Conservation (phyloP, 306 rosid genomes). For the Luffa aegyptiaca region DNA sequence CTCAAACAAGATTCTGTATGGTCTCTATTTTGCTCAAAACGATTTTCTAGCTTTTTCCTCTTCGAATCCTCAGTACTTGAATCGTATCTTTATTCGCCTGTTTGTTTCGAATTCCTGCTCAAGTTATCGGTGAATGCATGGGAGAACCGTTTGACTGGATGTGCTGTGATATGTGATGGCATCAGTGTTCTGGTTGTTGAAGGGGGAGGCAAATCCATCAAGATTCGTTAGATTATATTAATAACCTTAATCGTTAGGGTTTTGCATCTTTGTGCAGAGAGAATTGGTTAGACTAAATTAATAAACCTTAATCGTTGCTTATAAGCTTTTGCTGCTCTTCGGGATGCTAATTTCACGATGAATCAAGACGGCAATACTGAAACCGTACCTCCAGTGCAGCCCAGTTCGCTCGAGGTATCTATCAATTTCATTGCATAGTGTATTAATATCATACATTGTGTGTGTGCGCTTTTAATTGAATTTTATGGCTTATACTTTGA, state of each 20-base stretch:
- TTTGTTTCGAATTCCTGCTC: not conserved
- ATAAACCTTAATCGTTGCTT: slow-evolving; percentile 7
- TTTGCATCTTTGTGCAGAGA: not conserved
- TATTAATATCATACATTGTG: not conserved
- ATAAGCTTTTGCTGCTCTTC: slow-evolving; percentile 5
- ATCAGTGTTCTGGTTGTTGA: slow-evolving; percentile 74
- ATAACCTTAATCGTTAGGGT: not conserved
- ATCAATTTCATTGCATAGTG: not conserved
- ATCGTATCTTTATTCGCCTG: not conserved
- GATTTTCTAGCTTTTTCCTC: not conserved
- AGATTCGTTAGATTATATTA: slow-evolving; percentile 11
- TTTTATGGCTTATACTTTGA: not conserved
- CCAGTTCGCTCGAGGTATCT: slow-evolving; percentile 62
- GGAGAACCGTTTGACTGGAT: slow-evolving; percentile 80
- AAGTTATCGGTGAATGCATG: slow-evolving; percentile 47
- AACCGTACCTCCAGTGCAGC: slow-evolving; percentile 45
- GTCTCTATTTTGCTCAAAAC: not conserved
- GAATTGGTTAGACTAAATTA: not conserved
- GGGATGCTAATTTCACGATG: slow-evolving; percentile 50
- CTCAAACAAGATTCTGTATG: not conserved
- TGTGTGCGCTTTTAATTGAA: not conserved
- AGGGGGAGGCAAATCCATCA: slow-evolving; percentile 87
- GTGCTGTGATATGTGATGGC: slow-evolving; percentile 73
- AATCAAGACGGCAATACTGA: slow-evolving; percentile 72
- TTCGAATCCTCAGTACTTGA: not conserved